phyloP scores from a whole-genome alignment of 345 rosid genomes.

The Orychophragmus violaceus region DNA sequence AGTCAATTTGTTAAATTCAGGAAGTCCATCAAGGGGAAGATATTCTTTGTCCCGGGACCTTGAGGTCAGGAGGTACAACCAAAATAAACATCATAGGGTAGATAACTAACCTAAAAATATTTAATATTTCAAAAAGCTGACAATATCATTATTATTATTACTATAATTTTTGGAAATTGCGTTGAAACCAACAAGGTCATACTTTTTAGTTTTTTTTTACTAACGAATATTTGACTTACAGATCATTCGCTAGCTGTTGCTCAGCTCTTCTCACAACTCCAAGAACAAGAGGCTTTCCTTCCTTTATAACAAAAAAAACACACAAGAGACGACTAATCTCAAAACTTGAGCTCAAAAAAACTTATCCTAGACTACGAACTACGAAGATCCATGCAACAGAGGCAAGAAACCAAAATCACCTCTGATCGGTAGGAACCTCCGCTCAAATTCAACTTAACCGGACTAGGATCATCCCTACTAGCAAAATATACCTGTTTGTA shows the following conservation, averaged over 20 bases:
- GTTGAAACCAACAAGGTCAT: too few species aligned
- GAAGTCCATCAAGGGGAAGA: slow-evolving; percentile 74
- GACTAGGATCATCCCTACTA: slow-evolving; percentile 69
- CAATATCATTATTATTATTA: too few species aligned
- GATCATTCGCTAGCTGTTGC: slow-evolving; percentile 60
- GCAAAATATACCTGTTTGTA: slow-evolving; percentile 62
- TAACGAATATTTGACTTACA: slow-evolving; percentile 32
- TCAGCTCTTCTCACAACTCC: slow-evolving; percentile 74
- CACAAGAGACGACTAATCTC: neutral
- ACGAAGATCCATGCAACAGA: neutral
- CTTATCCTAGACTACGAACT: neutral
- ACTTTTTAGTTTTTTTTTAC: too few species aligned
- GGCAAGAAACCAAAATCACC: slow-evolving; percentile 33
- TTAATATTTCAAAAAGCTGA: neutral
- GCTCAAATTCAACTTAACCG: slow-evolving; percentile 64
- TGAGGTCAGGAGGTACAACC: slow-evolving; percentile 25
- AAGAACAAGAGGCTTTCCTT: slow-evolving; percentile 77
- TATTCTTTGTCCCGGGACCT: slow-evolving; percentile 80
- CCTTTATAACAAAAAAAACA: slow-evolving; percentile 35
- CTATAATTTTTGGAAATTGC: too few species aligned
- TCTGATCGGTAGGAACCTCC: slow-evolving; percentile 81
- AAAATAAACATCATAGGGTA: neutral
- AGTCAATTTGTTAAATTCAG: slow-evolving; percentile 71
- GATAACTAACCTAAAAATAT: neutral
- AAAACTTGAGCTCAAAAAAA: neutral